Base-by-base conservation (phyloP, 2,329 filamentous ascomycete species). In the Pseudogymnoascus verrucosus region DNA sequence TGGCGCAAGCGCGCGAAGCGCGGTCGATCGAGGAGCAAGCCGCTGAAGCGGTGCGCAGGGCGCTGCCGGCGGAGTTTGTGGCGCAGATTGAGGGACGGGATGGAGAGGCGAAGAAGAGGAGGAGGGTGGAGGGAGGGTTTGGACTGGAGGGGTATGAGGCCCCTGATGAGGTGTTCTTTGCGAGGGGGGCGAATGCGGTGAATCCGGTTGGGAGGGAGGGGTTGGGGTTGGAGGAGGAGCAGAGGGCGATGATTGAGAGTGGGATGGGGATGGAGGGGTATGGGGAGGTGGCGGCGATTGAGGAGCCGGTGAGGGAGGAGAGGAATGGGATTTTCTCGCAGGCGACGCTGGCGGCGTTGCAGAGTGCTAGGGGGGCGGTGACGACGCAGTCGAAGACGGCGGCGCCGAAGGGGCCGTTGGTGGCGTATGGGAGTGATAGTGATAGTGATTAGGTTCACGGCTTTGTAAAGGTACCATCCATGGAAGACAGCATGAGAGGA, bases 71-170 rank as follows among this genome's bases (percentile, higher is more conserved):
- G 0, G 91, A 92, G 28, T 98, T 95, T 68, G 88, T 99, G 0
- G 91, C 92, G 0, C 92, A 99, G 78, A 88, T 99, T 59, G 95
- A 99, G 75, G 95, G 95, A 14, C 85, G 90, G 61, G 91, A 96
- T 68, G 90, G 90, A 0, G 91, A 93, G 70, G 89, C 92, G 42
- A 84, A 87, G 72, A 98, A 97, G 79, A 82, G 93, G 71, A 86
- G 93, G 75, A 96, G 91, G 77, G 86, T 96, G 26, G 91, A 97
- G 74, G 92, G 91, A 60, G 88, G 84, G 21, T 98, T 96, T 72
- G 93, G 93, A 0, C 76, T 99, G 54, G 84, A 93, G 63, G 93
- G 93, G 1, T 98, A 97, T 74, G 91, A 98, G 71, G 93, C 93
- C 1, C 93, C 93, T 0, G 95, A 99, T 73, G 89, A 95, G 67